phyloP scores from a whole-genome alignment of 805 yeast genomes.

The Wickerhamomyces queroliae region DNA sequence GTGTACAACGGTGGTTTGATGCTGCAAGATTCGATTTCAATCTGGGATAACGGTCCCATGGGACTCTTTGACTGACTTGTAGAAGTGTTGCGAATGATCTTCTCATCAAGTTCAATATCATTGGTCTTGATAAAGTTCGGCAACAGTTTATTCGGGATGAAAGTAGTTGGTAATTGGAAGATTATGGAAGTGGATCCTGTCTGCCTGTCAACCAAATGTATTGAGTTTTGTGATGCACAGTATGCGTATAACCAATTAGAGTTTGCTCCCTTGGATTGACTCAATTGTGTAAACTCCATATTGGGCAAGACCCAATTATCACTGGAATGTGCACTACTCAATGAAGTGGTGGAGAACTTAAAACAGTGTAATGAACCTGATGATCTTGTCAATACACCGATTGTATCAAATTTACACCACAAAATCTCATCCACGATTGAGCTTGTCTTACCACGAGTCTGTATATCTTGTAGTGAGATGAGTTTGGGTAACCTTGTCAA shows the following conservation, averaged over 20 bases:
- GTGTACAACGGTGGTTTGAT: constrained; percentile 12
- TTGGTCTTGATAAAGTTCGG: constrained; percentile 18
- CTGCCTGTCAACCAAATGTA: constrained; percentile 20
- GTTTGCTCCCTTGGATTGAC: not conserved
- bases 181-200: constrained; percentile 24
- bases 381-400: constrained; percentile 44
- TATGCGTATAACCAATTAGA: constrained; percentile 1
- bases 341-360: too few relatives aligned
- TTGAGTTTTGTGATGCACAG: not conserved
- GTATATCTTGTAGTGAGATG: constrained; percentile 50
- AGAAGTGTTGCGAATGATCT: constrained; percentile 14
- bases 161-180: constrained; percentile 33
- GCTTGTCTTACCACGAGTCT: constrained; percentile 57
- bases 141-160: constrained; percentile 21
- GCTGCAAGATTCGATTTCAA: constrained; percentile 50
- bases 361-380: constrained; percentile 52
- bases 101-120: constrained; percentile 10
- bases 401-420: constrained; percentile 44
- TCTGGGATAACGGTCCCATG: constrained; percentile 42
- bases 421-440: constrained; percentile 43
- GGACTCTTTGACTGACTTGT: too few relatives aligned
- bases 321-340: too few relatives aligned
- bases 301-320: constrained; percentile 41
- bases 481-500: constrained; percentile 43
- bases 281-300: constrained; percentile 13